phyloP scores from a whole-genome alignment of 139 green algal species.

The Haematococcus lacustris region DNA sequence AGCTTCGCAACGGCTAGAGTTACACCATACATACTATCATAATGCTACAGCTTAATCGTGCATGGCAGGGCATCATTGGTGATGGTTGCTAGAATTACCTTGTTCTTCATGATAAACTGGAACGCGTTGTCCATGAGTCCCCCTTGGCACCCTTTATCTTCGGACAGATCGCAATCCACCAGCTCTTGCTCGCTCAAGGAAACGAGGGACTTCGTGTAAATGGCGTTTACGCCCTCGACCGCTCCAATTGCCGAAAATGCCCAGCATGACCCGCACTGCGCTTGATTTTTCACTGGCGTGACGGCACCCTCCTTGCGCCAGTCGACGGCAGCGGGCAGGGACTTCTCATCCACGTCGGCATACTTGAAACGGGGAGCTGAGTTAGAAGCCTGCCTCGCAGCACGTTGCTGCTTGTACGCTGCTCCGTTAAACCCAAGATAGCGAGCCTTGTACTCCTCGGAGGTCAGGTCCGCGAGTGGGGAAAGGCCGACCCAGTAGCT shows the following conservation, averaged over 20 bases:
- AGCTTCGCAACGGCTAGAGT: too few species aligned
- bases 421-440: constrained; percentile 51
- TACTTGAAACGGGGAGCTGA: constrained; percentile 42
- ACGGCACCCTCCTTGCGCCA: constrained; percentile 81
- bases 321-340: constrained; percentile 58
- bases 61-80: too few species aligned
- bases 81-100: too few species aligned
- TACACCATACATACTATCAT: too few species aligned
- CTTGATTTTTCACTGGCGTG: constrained; percentile 90
- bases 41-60: too few species aligned
- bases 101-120: constrained; percentile 79
- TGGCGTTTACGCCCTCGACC: constrained; percentile 86
- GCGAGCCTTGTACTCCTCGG: constrained; percentile 71
- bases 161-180: constrained; percentile 76
- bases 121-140: constrained; percentile 93
- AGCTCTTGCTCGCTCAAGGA: constrained; percentile 91
- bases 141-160: constrained; percentile 73
- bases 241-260: constrained; percentile 88
- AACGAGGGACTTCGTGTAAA: constrained; percentile 73
- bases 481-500: constrained; percentile 77
- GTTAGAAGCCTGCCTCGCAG: constrained; percentile 4
- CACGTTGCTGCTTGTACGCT: constrained; percentile 7
- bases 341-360: constrained; percentile 28
- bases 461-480: constrained; percentile 74
- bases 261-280: constrained; percentile 89